A percentile compares a stretch with the other conserved stretches of the same genome.
Evolutionary conservation across 1,139 yeast species (phyloP).

Genomic region (Taphrina deformans): DNA sequence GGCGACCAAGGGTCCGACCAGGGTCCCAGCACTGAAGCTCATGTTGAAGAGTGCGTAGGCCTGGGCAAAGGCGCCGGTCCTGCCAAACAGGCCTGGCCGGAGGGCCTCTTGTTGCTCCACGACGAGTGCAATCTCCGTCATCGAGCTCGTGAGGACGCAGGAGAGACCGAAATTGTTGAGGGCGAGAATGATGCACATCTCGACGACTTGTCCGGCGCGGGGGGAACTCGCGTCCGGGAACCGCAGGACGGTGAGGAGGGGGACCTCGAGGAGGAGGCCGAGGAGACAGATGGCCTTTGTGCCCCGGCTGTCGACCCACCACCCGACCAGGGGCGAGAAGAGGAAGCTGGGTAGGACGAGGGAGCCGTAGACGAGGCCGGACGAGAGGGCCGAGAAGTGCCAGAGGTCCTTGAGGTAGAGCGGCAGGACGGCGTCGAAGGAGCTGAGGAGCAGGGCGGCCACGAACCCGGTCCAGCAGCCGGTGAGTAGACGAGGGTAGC

Average conservation of each 20-base stretch:
- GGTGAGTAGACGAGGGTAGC: constrained; percentile 40
- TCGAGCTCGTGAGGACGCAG: constrained; percentile 42
- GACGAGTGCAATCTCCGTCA: constrained; percentile 45
- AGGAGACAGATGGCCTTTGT: constrained; percentile 42
- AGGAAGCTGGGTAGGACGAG: constrained; percentile 44
- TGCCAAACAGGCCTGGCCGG: constrained; percentile 45
- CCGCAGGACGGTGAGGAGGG: constrained; percentile 42
- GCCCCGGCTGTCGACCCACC: constrained; percentile 44
- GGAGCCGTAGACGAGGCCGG: constrained; percentile 43
- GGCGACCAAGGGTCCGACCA: constrained; percentile 46
- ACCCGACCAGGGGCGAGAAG: constrained; percentile 45
- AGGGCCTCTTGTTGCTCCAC: constrained; percentile 41
- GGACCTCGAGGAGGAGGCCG: constrained; percentile 41
- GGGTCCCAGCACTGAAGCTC: constrained; percentile 45
- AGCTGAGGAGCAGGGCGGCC: constrained; percentile 44
- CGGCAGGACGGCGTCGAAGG: constrained; percentile 46
- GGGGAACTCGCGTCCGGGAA: constrained; percentile 44
- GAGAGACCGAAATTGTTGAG: constrained; percentile 43
- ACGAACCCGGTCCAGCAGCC: constrained; percentile 42
- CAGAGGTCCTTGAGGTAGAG: constrained; percentile 44
- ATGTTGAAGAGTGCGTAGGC: constrained; percentile 47
- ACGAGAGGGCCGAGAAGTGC: constrained; percentile 43
- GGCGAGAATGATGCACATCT: constrained; percentile 43
- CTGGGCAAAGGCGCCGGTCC: constrained; percentile 46
- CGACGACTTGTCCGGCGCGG: constrained; percentile 42